These are phyloP conservation scores for Pichia sp. DNA, from an alignment of 1,139 yeast species.

Conservation along the genomic window DNA sequence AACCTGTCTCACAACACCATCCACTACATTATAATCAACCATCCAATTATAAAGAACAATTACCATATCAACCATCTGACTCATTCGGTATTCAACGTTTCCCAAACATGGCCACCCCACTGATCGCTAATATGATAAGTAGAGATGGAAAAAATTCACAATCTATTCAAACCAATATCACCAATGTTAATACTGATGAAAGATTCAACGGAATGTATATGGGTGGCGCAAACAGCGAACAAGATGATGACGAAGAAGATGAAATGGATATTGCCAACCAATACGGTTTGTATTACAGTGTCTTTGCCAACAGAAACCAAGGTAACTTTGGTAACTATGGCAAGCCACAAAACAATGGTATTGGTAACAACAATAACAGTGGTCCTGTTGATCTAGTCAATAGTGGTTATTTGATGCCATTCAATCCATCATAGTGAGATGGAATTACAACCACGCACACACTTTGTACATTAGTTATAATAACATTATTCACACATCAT, in stretches of 20 bases:
- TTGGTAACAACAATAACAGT: background rate
- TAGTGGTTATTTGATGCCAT: slow-evolving; percentile 33
- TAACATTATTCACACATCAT: background rate
- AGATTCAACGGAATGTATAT: slow-evolving; percentile 20
- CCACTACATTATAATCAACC: slow-evolving; percentile 41
- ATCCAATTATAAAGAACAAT: slow-evolving; percentile 20
- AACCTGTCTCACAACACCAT: slow-evolving; percentile 49
- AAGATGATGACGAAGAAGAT: slow-evolving; percentile 32
- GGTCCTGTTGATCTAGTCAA: slow-evolving; percentile 17
- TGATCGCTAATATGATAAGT: slow-evolving; percentile 5
- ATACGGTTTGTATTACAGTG: slow-evolving; percentile 33
- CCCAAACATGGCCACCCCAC: slow-evolving; percentile 23
- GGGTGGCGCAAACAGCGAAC: slow-evolving; percentile 28
- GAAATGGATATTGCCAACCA: slow-evolving; percentile 31
- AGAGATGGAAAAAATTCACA: slow-evolving; percentile 8
- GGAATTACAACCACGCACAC: background rate
- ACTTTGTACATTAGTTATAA: too few species aligned
- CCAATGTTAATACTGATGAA: slow-evolving; percentile 7
- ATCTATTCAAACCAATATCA: slow-evolving; percentile 13
- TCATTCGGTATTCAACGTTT: slow-evolving; percentile 23
- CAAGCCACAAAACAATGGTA: slow-evolving; percentile 2
- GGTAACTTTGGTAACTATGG: slow-evolving; percentile 9
- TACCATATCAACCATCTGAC: slow-evolving; percentile 22
- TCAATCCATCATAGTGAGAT: slow-evolving; percentile 35
- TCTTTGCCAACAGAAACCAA: slow-evolving; percentile 24